These are phyloP conservation scores for Tulasnella sp. DNA, from an alignment of 768 basidiomycete genomes.

Conservation along the genomic window DNA sequence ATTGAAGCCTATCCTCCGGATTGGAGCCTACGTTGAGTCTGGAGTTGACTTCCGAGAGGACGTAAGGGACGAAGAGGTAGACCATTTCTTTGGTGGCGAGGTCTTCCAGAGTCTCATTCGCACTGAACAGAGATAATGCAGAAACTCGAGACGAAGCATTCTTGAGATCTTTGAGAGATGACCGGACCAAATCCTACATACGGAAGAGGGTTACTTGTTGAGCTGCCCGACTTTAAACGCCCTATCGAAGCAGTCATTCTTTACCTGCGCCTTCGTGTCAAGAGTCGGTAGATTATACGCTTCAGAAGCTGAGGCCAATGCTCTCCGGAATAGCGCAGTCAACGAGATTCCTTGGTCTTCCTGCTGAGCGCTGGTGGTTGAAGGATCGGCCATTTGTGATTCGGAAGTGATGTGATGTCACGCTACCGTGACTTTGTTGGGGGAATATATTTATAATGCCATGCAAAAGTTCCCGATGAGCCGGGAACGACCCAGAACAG, in stretches of 20 bases:
- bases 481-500: neutral
- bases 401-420: neutral
- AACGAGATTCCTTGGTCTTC: conserved; percentile 24
- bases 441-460: too few species aligned
- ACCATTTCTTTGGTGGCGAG: conserved; percentile 64
- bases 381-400: conserved; percentile 2
- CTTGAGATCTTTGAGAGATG: conserved; percentile 44
- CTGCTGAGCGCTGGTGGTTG: conserved; percentile 1
- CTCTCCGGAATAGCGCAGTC: conserved; percentile 30
- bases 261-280: conserved; percentile 37
- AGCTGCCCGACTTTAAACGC: neutral
- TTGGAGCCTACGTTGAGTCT: conserved; percentile 42
- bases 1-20: conserved; percentile 43
- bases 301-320: conserved; percentile 29
- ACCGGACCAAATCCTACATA: conserved; percentile 47
- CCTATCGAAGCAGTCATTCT: neutral
- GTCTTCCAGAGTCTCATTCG: conserved; percentile 75
- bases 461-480: neutral
- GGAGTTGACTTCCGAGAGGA: conserved; percentile 51
- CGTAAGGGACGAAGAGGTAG: conserved; percentile 64
- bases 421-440: neutral
- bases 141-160: conserved; percentile 42
- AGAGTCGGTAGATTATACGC: conserved; percentile 32
- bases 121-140: conserved; percentile 62
- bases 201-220: conserved; percentile 1